Conservation (phyloP, 2,329 filamentous ascomycete species). For the Stachybotrys chartarum region DNA sequence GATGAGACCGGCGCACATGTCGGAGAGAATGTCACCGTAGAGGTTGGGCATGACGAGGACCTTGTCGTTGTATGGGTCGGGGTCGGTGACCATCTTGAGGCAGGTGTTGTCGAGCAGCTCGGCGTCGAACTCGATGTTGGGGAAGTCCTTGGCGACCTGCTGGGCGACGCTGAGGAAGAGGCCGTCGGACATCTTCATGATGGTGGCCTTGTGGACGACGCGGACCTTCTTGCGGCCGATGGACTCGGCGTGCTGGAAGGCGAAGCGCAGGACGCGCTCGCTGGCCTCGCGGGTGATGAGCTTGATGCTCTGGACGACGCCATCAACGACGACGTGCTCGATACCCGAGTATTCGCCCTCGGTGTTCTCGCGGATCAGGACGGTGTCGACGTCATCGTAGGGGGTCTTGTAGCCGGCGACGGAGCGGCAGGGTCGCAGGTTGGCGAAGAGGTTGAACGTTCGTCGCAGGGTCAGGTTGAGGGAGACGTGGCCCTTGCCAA, state of each 20-base stretch:
- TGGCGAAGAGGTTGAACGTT: conserved; percentile 99
- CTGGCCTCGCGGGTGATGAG: conserved; percentile 93
- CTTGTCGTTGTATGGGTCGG: conserved; percentile 96
- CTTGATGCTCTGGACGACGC: conserved; percentile 99
- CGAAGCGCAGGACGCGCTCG: conserved; percentile 92
- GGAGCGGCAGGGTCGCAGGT: conserved; percentile 94
- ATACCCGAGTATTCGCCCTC: conserved; percentile 99
- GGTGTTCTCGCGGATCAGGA: conserved; percentile 98
- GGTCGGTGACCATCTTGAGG: conserved; percentile 97
- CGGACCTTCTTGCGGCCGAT: conserved; percentile 95
- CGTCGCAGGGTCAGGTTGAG: conserved; percentile 97
- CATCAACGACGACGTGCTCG: conserved; percentile 95
- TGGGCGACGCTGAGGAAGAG: conserved; percentile 87
- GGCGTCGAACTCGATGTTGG: conserved; percentile 89
- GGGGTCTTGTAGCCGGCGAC: conserved; percentile 97
- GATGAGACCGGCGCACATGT: conserved; percentile 98
- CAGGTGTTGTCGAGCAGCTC: conserved; percentile 99
- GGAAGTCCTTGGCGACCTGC: conserved; percentile 90
- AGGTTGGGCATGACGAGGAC: conserved; percentile 97
- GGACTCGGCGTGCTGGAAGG: conserved; percentile 94
- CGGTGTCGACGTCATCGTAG: conserved; percentile 94
- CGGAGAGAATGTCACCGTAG: conserved; percentile 98
- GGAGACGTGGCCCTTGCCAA: conserved; percentile 98
- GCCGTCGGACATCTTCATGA: conserved; percentile 99
- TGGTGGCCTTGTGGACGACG: conserved; percentile 98